Evolutionary conservation across 2,329 filamentous ascomycete genomes (phyloP).

Genomic region (Trichoderma citrinoviride): DNA sequence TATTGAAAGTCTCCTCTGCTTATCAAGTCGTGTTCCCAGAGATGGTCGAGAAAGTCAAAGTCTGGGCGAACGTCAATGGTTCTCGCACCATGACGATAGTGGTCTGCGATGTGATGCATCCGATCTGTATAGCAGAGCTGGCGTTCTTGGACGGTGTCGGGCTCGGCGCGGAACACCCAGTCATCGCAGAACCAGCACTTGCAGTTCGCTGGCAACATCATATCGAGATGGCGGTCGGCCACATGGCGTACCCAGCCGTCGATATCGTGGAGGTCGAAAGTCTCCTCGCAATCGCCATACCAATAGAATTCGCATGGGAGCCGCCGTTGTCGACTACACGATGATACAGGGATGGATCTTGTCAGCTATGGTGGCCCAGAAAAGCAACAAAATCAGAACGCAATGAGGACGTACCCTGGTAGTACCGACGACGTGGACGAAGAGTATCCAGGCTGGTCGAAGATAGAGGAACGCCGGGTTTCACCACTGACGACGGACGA

Average conservation of each 20-base stretch:
- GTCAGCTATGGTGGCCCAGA: background rate
- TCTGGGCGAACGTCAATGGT: conserved; percentile 38
- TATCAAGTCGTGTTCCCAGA: conserved; percentile 34
- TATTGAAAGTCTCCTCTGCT: conserved; percentile 26
- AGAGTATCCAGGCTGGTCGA: background rate
- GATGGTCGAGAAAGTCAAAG: conserved; percentile 41
- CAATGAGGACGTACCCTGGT: background rate
- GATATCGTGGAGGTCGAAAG: conserved; percentile 40
- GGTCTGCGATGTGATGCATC: conserved; percentile 50
- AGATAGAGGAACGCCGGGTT: background rate
- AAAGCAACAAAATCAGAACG: background rate
- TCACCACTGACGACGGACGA: background rate
- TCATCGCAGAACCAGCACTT: conserved; percentile 53
- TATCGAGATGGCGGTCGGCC: conserved; percentile 33
- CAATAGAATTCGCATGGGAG: conserved; percentile 48
- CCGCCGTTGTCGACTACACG: background rate
- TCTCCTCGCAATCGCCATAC: conserved; percentile 36
- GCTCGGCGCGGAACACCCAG: background rate
- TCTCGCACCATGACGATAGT: conserved; percentile 37
- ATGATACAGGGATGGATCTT: background rate
- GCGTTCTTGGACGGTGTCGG: background rate
- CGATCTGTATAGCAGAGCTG: conserved; percentile 37
- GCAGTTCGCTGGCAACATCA: conserved; percentile 23
- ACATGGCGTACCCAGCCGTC: conserved; percentile 49
- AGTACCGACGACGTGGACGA: conserved; percentile 2